phyloP scores from a whole-genome alignment of 495 filamentous ascomycete genomes.

The Recurvomyces mirabilis region DNA sequence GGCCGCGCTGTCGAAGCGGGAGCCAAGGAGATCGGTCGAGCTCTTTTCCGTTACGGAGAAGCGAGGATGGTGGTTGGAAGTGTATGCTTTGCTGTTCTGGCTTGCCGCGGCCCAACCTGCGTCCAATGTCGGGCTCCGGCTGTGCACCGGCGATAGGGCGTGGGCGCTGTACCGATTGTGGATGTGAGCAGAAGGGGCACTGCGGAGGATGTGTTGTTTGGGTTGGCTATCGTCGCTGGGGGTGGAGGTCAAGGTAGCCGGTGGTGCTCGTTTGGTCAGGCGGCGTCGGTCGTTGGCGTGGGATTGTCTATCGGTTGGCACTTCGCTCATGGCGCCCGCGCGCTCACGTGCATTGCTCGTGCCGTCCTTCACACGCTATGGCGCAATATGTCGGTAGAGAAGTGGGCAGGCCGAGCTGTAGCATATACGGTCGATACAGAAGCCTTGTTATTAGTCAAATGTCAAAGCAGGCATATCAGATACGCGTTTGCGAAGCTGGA shows the following conservation, averaged over 20 bases:
- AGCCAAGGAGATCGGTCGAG: slow-evolving; percentile 18
- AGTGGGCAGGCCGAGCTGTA: no score
- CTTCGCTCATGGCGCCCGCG: no score
- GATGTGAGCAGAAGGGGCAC: slow-evolving; percentile 6
- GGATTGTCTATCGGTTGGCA: no score
- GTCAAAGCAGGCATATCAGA: no score
- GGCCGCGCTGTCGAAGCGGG: slow-evolving; percentile 20
- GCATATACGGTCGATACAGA: no score
- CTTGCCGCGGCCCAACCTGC: not conserved
- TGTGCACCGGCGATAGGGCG: not conserved
- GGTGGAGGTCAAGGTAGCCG: not conserved
- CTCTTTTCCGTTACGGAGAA: slow-evolving; percentile 17
- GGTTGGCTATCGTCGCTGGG: no score
- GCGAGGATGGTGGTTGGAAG: slow-evolving; percentile 6
- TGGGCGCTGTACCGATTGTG: slow-evolving; percentile 6
- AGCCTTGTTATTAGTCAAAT: no score
- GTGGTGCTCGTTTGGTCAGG: not conserved
- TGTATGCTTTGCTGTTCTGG: not conserved
- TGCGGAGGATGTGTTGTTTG: slow-evolving; percentile 3
- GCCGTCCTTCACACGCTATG: no score
- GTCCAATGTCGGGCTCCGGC: slow-evolving; percentile 1
- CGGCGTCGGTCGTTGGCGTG: no score
- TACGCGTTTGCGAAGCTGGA: no score
- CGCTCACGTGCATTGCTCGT: no score
- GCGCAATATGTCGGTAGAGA: no score